These are phyloP conservation scores for Aspergillus wentii DNA, from an alignment of 495 filamentous ascomycete genomes.

Conservation along the genomic window DNA sequence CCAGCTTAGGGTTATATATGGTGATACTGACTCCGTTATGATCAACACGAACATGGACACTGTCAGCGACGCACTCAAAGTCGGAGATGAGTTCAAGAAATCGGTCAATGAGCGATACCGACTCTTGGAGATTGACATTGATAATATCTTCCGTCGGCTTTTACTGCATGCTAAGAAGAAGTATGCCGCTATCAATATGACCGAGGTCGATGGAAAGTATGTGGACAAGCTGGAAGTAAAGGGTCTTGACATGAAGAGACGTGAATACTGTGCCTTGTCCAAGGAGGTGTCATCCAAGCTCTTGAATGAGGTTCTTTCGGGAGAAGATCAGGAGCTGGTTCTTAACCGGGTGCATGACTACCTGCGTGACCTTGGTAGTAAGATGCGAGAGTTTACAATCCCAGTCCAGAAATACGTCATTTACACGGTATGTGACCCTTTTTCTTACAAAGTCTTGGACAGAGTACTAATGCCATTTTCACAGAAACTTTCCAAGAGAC, in stretches of 20 bases:
- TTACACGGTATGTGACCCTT: constrained; percentile 57
- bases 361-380: constrained; percentile 70
- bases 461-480: constrained; percentile 8
- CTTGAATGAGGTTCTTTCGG: constrained; percentile 86
- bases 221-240: constrained; percentile 96
- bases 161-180: constrained; percentile 98
- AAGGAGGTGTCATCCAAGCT: constrained; percentile 84
- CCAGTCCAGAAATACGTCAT: constrained; percentile 88
- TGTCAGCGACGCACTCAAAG: constrained; percentile 81
- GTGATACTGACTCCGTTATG: constrained; percentile 99
- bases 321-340: constrained; percentile 84
- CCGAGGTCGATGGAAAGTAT: constrained; percentile 83
- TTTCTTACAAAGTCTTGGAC: neutral
- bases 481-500: constrained; percentile 85
- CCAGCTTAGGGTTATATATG: constrained; percentile 89
- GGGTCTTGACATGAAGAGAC: constrained; percentile 92
- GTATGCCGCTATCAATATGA: constrained; percentile 94
- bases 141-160: constrained; percentile 92
- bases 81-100: constrained; percentile 77
- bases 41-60: constrained; percentile 97
- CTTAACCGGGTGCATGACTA: constrained; percentile 90
- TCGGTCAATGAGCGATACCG: constrained; percentile 85
- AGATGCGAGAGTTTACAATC: constrained; percentile 75
- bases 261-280: constrained; percentile 91
- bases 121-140: constrained; percentile 93